Evolutionary conservation across 768 basidiomycete species (phyloP).

Genomic region (Holtermanniella nyarrowii): DNA sequence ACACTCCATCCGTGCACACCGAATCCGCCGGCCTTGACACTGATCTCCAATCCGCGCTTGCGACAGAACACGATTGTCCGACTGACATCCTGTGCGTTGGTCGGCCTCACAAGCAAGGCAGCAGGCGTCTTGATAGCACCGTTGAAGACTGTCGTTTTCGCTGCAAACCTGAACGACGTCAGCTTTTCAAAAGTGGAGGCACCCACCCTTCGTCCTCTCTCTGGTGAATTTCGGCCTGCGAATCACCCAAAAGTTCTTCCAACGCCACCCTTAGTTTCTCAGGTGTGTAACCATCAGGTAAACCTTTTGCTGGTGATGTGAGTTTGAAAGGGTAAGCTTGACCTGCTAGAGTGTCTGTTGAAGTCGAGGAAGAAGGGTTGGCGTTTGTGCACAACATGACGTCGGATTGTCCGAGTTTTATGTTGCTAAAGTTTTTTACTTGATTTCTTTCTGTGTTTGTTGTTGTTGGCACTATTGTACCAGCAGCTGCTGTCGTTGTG

Average conservation of each 20-base stretch:
- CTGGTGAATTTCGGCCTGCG: too few relatives aligned
- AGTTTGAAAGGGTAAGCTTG: background rate
- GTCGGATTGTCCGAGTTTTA: too few relatives aligned
- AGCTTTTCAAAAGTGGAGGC: too few relatives aligned
- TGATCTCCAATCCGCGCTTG: constrained; percentile 60
- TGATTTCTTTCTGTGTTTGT: too few relatives aligned
- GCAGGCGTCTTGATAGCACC: constrained; percentile 58
- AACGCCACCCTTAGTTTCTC: too few relatives aligned
- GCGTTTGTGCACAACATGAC: too few relatives aligned
- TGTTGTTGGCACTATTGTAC: too few relatives aligned
- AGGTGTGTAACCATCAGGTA: background rate
- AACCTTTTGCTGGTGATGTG: background rate
- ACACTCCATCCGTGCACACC: constrained; percentile 78
- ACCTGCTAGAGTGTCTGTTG: background rate
- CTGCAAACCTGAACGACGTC: constrained; percentile 26
- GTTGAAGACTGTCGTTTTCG: constrained; percentile 52
- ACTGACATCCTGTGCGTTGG: constrained; percentile 73
- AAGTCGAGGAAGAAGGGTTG: background rate
- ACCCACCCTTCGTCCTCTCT: too few relatives aligned
- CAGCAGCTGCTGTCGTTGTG: too few relatives aligned
- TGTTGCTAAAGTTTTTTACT: too few relatives aligned
- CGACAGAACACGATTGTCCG: constrained; percentile 65
- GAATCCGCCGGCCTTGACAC: constrained; percentile 81
- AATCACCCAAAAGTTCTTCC: too few relatives aligned
- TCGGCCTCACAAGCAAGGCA: constrained; percentile 58